Conservation (phyloP, 2,329 filamentous ascomycete species). For the Aspergillus phoenicis region DNA sequence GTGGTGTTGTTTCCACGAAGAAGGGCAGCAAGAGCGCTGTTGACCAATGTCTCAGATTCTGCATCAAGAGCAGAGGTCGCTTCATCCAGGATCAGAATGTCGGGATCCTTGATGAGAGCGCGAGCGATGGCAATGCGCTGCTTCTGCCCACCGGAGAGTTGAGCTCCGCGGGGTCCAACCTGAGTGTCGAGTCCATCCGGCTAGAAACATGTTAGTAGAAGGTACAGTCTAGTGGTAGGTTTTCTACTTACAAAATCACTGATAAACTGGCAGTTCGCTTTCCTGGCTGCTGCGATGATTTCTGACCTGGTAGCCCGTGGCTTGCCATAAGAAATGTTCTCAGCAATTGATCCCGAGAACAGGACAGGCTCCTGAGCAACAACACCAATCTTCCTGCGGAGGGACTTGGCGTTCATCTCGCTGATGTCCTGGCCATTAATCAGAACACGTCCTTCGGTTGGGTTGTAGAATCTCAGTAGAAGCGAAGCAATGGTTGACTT, state of each 20-base stretch:
- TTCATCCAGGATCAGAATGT: conserved; percentile 96
- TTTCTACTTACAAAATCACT: conserved; percentile 72
- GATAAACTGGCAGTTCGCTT: conserved; percentile 96
- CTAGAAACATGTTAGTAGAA: conserved; percentile 37
- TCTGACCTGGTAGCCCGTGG: conserved; percentile 76
- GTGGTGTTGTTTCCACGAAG: conserved; percentile 90
- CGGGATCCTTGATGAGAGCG: conserved; percentile 90
- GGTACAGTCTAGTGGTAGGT: neutral
- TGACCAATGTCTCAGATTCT: conserved; percentile 95
- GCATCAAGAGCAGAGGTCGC: conserved; percentile 94
- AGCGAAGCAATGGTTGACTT: conserved; percentile 96
- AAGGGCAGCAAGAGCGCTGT: conserved; percentile 79
- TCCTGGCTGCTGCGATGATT: conserved; percentile 81
- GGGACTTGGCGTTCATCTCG: conserved; percentile 87
- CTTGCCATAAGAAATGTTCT: conserved; percentile 89
- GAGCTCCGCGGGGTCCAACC: conserved; percentile 87
- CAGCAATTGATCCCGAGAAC: conserved; percentile 74
- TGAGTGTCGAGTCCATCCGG: conserved; percentile 93
- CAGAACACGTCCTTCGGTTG: conserved; percentile 72
- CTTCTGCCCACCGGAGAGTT: conserved; percentile 94
- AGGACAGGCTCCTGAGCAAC: conserved; percentile 95
- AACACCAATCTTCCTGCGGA: conserved; percentile 89
- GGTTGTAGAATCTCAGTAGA: conserved; percentile 86
- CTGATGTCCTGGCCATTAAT: conserved; percentile 85
- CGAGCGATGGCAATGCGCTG: conserved; percentile 96